phyloP scores from a whole-genome alignment of 257 asterid genomes.

The Jasminum sambac region DNA sequence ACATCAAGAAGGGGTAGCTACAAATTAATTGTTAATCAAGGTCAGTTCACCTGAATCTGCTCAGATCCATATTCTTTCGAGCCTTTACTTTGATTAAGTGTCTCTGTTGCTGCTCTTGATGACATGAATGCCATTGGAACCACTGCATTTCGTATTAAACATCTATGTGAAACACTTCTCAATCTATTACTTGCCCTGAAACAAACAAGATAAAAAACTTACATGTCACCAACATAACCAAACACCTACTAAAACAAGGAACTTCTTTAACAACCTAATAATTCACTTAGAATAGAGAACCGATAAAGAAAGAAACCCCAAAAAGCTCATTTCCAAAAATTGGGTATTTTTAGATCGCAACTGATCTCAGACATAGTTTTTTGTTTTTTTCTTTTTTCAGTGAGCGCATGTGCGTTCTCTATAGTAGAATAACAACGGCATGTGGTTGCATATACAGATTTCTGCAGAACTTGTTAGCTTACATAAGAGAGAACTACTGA shows the following conservation, averaged over 20 bases:
- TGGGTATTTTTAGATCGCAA: neutral
- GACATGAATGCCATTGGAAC: slow-evolving; percentile 79
- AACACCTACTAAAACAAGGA: slow-evolving; percentile 1
- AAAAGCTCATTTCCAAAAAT: neutral
- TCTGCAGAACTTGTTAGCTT: slow-evolving; percentile 3
- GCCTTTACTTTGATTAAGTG: slow-evolving; percentile 49
- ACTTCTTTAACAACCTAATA: slow-evolving; percentile 1
- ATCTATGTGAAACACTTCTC: slow-evolving; percentile 38
- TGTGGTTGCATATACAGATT: neutral
- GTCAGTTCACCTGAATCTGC: slow-evolving; percentile 83
- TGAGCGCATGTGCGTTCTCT: neutral
- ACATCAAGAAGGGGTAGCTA: slow-evolving; percentile 9
- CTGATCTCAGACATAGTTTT: no score
- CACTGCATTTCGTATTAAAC: slow-evolving; percentile 41
- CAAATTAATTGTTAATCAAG: slow-evolving; percentile 21
- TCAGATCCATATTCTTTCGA: slow-evolving; percentile 87
- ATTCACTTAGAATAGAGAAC: neutral
- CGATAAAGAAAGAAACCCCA: neutral
- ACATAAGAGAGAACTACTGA: neutral
- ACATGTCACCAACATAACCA: slow-evolving; percentile 9
- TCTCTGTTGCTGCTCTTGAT: slow-evolving; percentile 56
- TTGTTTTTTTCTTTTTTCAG: no score
- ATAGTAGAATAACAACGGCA: neutral
- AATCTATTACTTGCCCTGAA: slow-evolving; percentile 54
- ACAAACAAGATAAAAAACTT: slow-evolving; percentile 28